Conservation (phyloP, 805 yeast species). For the Schwanniomyces polymorphus region DNA sequence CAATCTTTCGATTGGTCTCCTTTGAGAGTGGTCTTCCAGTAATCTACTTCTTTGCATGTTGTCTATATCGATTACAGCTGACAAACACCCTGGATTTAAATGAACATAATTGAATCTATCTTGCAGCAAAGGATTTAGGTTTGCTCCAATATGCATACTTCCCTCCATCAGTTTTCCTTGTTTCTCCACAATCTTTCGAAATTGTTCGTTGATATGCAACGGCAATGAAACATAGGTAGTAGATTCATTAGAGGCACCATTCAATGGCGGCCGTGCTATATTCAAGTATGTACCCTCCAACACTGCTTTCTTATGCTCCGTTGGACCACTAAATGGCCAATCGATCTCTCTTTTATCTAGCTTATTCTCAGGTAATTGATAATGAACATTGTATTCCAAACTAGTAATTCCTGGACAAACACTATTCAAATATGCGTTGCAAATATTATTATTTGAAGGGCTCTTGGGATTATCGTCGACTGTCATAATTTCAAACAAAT, state of each 20-base stretch:
- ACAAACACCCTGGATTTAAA: conserved; percentile 55
- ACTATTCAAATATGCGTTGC: conserved; percentile 27
- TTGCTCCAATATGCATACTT: conserved; percentile 52
- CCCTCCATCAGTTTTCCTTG: conserved; percentile 41
- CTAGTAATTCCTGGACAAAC: conserved; percentile 36
- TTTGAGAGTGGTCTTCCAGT: conserved; percentile 6
- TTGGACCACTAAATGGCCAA: conserved; percentile 27
- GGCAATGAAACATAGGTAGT: conserved; percentile 55
- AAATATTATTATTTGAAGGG: not conserved
- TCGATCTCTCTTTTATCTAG: conserved; percentile 1
- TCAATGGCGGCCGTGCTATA: conserved; percentile 37
- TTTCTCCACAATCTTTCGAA: conserved; percentile 33
- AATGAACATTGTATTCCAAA: conserved; percentile 36
- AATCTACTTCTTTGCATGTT: conserved; percentile 5
- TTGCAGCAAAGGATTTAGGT: conserved; percentile 50
- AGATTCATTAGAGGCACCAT: conserved; percentile 36
- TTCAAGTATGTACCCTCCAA: conserved; percentile 30
- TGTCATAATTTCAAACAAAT: not conserved
- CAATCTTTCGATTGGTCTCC: conserved; percentile 31
- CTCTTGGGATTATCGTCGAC: not conserved
- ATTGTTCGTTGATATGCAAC: conserved; percentile 44
- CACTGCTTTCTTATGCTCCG: conserved; percentile 11
- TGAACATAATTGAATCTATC: conserved; percentile 55
- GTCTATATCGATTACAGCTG: conserved; percentile 16
- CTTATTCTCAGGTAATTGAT: conserved; percentile 14